Conservation (phyloP, 2,329 filamentous ascomycete genomes). For the Periconia digitata region DNA sequence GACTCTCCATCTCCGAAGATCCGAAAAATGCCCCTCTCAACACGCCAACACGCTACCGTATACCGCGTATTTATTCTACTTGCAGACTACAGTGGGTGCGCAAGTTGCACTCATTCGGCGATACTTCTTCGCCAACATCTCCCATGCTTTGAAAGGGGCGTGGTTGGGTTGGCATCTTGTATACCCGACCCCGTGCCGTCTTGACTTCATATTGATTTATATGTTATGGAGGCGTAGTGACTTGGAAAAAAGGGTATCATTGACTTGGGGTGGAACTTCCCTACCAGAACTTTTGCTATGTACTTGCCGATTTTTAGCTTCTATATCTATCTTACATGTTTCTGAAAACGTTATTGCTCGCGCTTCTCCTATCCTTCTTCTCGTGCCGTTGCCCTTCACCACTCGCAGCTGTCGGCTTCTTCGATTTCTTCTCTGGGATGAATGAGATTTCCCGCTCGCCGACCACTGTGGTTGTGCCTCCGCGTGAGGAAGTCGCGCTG, state of each 20-base stretch:
- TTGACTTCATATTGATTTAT: too few relatives aligned
- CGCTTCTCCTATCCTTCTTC: constrained; percentile 65
- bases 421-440: constrained; percentile 59
- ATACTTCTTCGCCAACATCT: too few relatives aligned
- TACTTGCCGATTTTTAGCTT: not conserved
- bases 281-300: not conserved
- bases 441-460: constrained; percentile 71
- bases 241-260: constrained; percentile 10
- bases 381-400: constrained; percentile 32
- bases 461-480: constrained; percentile 40
- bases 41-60: too few relatives aligned
- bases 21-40: too few relatives aligned
- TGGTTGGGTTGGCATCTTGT: not conserved
- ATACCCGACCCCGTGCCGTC: not conserved
- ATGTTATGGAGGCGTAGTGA: too few relatives aligned
- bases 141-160: too few relatives aligned
- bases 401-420: constrained; percentile 15
- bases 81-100: too few relatives aligned
- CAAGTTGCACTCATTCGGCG: too few relatives aligned
- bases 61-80: too few relatives aligned
- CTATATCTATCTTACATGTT: constrained; percentile 54
- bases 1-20: too few relatives aligned
- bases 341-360: constrained; percentile 75
- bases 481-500: constrained; percentile 11
- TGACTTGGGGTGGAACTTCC: not conserved